Evolutionary conservation across 2,329 filamentous ascomycete genomes (phyloP), one percentile per base, ranked within the genome.

Genomic region (Arthrobotrys sphaeroides): DNA sequence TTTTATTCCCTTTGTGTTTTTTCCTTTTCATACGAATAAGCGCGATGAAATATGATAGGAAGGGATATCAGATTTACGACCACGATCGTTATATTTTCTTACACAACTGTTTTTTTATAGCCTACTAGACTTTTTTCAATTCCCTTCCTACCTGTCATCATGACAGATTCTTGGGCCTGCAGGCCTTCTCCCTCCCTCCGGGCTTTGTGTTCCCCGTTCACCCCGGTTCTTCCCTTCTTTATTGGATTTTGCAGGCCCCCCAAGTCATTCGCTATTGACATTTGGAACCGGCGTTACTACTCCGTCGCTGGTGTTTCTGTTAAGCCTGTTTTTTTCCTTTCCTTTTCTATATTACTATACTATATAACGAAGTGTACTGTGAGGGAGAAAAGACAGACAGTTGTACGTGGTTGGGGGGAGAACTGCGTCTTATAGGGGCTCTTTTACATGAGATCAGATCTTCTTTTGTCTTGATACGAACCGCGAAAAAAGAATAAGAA

Each of bases 51-150:
- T 42, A 47, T 45, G 53, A 67, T n/a, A 31, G n/a, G 45, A 57
- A 55, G 61, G 45, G 61, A 16, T 55, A 61, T 38, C 22, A 13
- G 22, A 40, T 61, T 43, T 60, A 67, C 62, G 62, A 74, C 38
- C 55, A 74, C 70, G 61, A 74, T 74, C 70, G 45, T 62, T 74
- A 62, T 62, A 42, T 55, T 66, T 43, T 55, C 36, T 53, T 49
- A 33, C 59, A 55, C 36, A 18, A 40, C 28, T 70, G 13, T 57
- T 55, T 49, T 60, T 43, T 61, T 59, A 67, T 73, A 61, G 53
- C 45, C 40, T 67, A 53, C 45, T 62, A 61, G 53, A 74, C 62
- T 74, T 61, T 28, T 59, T 61, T 66, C 42, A 47, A 67, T 61
- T 55, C 38, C 28, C 36, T 26, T 38, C 28, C 38, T 47, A 10